Evolutionary conservation across 73 alveolate species (phyloP), one percentile per base, ranked within the genome.

Genomic region (Symbiodinium natans): DNA sequence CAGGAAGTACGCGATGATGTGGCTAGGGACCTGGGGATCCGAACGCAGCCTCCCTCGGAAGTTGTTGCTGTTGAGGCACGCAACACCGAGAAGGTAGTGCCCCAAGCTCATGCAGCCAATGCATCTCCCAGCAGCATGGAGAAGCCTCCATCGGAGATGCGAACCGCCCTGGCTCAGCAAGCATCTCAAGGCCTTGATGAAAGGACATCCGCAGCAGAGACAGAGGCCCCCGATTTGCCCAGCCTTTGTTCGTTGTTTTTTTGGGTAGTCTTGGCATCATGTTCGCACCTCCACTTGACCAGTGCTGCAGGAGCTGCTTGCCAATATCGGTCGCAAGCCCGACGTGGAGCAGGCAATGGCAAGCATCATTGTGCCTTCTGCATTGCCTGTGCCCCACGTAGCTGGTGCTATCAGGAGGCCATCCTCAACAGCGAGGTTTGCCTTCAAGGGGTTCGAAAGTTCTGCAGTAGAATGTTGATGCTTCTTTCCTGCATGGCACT

Each of bases 1-100:
- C 42, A 83, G 31, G 92, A 83, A 29, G 92, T 83, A 13, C 92
- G 92, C 7, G 41, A 41, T 21, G 92, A 83, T 38, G n/a, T 83
- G 92, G 92, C 92, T 9, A 7, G 27, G 42, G 92, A 83, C 41
- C 74, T 83, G 40, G 25, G 92, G 77, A 42, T 34, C 23, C 71
- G n/a, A 29, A 29, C 71, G 23, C 71, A 19, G 36, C 33, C 39
- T 63, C 38, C 82, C 38, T 23, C 38, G 19, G 13, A 19, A 23
- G 36, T 23, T 31, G 82, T 25, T 59, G 77, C 39, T 68, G 36
- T 15, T 29, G 71, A 52, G 71, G 71, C 71, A 52, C 71, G 71
- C 25, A 52, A 1, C 71, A 15, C 71, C 1, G 71, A 23, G 31
- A 29, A 52, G 23, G 15, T 29, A 52, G 29, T 52, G n/a, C 71